A percentile compares a stretch with the other conserved stretches of the same genome.
Evolutionary conservation across 2,329 filamentous ascomycete species (phyloP).

Genomic region (Colletotrichum navitas): DNA sequence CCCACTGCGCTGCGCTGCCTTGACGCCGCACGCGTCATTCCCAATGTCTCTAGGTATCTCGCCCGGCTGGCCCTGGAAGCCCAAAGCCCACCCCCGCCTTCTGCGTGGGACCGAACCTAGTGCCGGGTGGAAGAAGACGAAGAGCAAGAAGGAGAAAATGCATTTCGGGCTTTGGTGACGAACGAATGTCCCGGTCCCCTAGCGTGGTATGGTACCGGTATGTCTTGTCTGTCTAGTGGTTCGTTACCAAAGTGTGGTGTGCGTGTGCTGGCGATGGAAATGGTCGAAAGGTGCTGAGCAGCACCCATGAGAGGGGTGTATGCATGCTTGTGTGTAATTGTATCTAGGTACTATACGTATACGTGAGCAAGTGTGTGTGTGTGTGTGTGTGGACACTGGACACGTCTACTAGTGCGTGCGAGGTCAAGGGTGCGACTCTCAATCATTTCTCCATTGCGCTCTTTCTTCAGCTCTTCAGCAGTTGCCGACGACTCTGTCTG

Average conservation of each 20-base stretch:
- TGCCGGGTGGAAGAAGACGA: neutral
- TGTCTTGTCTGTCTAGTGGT: constrained; percentile 25
- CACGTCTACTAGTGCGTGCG: constrained; percentile 38
- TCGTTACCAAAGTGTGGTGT: neutral
- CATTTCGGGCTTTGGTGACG: constrained; percentile 31
- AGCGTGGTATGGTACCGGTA: neutral
- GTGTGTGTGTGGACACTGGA: constrained; percentile 33
- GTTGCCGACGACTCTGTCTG: neutral
- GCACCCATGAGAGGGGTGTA: constrained; percentile 10
- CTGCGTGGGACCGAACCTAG: neutral
- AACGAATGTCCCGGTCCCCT: constrained; percentile 5
- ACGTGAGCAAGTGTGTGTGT: neutral
- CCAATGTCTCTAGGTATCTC: no score
- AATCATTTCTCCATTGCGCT: constrained; percentile 14
- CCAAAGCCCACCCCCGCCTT: neutral
- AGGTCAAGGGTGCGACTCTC: constrained; percentile 7
- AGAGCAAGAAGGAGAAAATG: neutral
- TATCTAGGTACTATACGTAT: neutral
- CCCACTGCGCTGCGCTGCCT: no score
- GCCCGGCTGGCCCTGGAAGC: no score
- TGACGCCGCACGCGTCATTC: no score
- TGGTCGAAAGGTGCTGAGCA: neutral
- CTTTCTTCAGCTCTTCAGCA: neutral
- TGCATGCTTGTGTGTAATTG: neutral
- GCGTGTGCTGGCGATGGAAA: neutral